Percentiles rank a stretch among this genome's conserved stretches.
Evolutionary conservation across 805 yeast genomes (phyloP).

Genomic region (Ogataea saltuana): DNA sequence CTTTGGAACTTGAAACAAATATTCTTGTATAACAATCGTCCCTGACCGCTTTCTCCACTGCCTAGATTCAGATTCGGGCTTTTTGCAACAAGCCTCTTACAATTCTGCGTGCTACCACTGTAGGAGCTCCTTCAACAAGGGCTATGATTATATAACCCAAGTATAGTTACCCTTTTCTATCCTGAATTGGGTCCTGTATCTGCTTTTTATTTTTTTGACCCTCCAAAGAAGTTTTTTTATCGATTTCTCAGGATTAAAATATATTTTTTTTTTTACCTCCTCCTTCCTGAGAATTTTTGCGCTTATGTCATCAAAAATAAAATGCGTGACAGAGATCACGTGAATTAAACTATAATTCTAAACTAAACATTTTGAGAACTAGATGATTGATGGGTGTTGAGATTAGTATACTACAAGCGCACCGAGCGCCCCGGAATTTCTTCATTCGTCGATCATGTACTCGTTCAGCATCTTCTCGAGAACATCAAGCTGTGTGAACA

Average conservation of each 20-base stretch:
- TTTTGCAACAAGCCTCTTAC: neutral
- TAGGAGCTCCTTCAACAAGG: conserved; percentile 5
- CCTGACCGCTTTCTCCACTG: too few relatives aligned
- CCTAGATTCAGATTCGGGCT: too few relatives aligned
- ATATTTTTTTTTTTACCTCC: conserved; percentile 1
- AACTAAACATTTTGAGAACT: neutral
- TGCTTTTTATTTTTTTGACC: conserved; percentile 5
- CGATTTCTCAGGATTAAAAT: too few relatives aligned
- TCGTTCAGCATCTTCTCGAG: conserved; percentile 32
- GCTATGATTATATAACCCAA: neutral
- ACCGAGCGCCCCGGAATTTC: too few relatives aligned
- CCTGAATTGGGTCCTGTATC: neutral
- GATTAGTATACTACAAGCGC: neutral
- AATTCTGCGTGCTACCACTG: neutral
- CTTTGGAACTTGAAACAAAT: too few relatives aligned
- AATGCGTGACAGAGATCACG: neutral
- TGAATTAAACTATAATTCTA: too few relatives aligned
- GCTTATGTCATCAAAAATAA: neutral
- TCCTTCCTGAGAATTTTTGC: neutral
- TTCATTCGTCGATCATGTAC: conserved; percentile 17
- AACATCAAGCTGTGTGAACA: conserved; percentile 47
- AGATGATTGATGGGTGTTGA: too few relatives aligned
- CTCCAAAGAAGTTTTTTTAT: conserved; percentile 3
- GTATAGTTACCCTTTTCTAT: neutral
- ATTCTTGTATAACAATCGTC: too few relatives aligned